A percentile compares a stretch with the other conserved stretches of the same genome.
Conservation (phyloP, 805 yeast species). For the Myxozyma lipomycoides region DNA sequence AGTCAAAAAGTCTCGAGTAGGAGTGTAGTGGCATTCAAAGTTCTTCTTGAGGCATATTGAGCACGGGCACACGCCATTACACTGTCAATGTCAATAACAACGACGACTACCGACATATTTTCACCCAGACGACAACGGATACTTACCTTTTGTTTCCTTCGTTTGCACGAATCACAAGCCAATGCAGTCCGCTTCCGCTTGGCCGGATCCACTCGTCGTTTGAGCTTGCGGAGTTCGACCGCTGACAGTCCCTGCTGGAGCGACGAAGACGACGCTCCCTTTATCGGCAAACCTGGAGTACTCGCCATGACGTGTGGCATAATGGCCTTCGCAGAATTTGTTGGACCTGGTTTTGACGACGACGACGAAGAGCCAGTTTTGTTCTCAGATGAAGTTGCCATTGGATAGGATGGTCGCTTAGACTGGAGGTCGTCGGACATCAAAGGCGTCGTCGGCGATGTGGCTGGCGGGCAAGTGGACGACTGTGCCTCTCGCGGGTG, state of each 20-base stretch:
- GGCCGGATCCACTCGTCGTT: constrained; percentile 30
- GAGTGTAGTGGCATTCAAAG: constrained; percentile 34
- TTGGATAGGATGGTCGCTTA: too few relatives aligned
- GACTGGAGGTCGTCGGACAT: too few relatives aligned
- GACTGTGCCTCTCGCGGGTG: too few relatives aligned
- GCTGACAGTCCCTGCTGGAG: not conserved
- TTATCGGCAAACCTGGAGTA: not conserved
- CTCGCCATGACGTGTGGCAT: not conserved
- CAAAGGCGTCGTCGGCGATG: too few relatives aligned
- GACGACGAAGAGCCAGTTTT: constrained; percentile 1
- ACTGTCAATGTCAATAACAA: constrained; percentile 26
- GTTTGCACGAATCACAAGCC: constrained; percentile 49
- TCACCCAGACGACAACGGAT: not conserved
- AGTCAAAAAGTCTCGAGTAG: constrained; percentile 7
- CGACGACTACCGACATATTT: not conserved
- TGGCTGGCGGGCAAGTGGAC: too few relatives aligned
- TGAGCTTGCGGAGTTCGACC: constrained; percentile 25
- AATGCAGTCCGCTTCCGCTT: constrained; percentile 44
- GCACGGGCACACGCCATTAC: constrained; percentile 40
- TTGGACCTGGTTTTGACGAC: too few relatives aligned
- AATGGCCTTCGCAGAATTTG: not conserved
- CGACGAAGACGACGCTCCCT: not conserved
- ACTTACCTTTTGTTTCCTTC: constrained; percentile 38
- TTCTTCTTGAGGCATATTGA: constrained; percentile 36
- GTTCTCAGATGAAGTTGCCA: not conserved